Conservation (phyloP, 2,329 filamentous ascomycete genomes). For the Neonectria sp. region DNA sequence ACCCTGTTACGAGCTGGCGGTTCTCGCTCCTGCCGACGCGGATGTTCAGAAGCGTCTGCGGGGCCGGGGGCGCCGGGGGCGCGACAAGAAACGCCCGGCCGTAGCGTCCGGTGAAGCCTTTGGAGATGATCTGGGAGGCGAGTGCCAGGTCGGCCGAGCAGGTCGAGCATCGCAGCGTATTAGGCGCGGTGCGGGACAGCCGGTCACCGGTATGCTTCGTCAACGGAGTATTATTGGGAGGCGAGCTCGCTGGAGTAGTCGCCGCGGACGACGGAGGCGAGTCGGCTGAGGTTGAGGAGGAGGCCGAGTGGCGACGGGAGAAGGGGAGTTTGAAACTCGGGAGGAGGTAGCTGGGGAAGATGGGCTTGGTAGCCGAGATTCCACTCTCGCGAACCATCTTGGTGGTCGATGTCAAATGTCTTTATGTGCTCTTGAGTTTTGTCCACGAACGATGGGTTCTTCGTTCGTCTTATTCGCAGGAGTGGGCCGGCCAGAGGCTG, state of each 20-base stretch:
- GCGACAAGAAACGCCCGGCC: constrained; percentile 75
- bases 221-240: constrained; percentile 38
- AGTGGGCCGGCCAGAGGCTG: constrained; percentile 1
- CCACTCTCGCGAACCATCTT: constrained; percentile 55
- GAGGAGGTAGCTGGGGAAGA: constrained; percentile 68
- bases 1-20: constrained; percentile 73
- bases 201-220: constrained; percentile 36
- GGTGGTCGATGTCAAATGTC: constrained; percentile 19
- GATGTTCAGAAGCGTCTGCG: constrained; percentile 66
- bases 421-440: constrained; percentile 14
- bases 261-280: constrained; percentile 47
- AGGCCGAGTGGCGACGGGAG: constrained; percentile 57
- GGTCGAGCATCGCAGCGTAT: constrained; percentile 71
- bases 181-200: constrained; percentile 63
- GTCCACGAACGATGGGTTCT: constrained; percentile 19
- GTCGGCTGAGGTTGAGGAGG: constrained; percentile 51
- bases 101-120: constrained; percentile 77
- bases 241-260: constrained; percentile 50
- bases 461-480: constrained; percentile 5
- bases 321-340: constrained; percentile 66
- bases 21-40: constrained; percentile 68
- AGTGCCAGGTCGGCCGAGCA: constrained; percentile 76
- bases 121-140: constrained; percentile 73
- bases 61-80: constrained; percentile 48
- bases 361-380: constrained; percentile 59